phyloP scores from a whole-genome alignment of 2,329 filamentous ascomycete species.

The Myriosclerotinia duriaeana region DNA sequence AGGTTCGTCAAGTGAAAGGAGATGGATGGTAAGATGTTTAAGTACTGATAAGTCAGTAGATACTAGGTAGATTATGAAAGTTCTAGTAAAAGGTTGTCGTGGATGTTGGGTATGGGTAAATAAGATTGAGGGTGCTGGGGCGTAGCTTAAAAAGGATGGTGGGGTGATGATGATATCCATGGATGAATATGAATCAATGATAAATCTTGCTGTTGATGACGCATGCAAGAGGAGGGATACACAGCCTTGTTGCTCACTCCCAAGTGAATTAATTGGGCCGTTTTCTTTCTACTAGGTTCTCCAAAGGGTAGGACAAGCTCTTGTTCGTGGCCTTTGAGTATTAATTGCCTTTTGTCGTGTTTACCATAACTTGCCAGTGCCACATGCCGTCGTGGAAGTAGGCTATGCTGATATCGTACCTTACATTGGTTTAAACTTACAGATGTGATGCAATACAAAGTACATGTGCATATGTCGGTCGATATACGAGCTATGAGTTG shows the following conservation, averaged over 20 bases:
- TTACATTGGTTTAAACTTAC: not conserved
- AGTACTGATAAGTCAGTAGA: not conserved
- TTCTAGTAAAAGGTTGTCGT: not conserved
- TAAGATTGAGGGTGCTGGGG: constrained; percentile 5
- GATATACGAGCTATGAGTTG: not conserved
- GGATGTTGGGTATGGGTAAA: not conserved
- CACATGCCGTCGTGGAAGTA: not conserved
- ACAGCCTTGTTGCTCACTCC: constrained; percentile 4
- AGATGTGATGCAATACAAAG: not conserved
- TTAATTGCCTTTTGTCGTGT: not conserved
- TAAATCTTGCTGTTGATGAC: constrained; percentile 8
- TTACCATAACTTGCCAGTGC: not conserved
- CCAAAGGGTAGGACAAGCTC: not conserved
- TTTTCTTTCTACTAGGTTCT: not conserved
- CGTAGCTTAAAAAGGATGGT: constrained; percentile 7
- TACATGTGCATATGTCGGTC: not conserved
- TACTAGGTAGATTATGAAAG: not conserved
- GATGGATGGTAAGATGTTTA: not conserved
- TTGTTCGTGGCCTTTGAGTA: not conserved
- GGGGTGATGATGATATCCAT: constrained; percentile 15
- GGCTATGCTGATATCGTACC: constrained; percentile 6
- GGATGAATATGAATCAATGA: not conserved
- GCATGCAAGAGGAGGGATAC: constrained; percentile 7
- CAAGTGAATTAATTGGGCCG: not conserved
- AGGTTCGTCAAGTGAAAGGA: no score